These are phyloP conservation scores for Hordeum marinum DNA, from an alignment of 176 grass and related monocot genomes.

Conservation along the genomic window DNA sequence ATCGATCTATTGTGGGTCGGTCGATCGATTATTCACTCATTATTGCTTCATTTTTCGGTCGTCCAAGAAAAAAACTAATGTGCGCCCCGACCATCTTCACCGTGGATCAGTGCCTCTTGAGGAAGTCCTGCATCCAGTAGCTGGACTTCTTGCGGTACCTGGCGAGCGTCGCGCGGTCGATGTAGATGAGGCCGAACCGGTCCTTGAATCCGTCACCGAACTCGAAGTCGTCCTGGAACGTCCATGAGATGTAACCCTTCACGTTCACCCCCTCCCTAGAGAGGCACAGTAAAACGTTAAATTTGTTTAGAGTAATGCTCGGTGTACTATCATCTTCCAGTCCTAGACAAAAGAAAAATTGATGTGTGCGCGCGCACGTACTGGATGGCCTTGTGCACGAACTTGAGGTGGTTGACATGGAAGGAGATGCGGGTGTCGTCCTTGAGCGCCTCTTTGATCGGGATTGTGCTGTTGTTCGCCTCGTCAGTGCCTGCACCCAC, in stretches of 20 bases:
- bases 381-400: constrained; percentile 41
- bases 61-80: neutral
- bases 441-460: constrained; percentile 31
- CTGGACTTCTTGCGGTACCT: constrained; percentile 52
- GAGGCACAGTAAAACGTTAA: neutral
- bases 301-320: too few relatives aligned
- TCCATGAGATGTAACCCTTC: constrained; percentile 50
- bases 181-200: constrained; percentile 42
- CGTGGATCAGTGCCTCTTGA: neutral
- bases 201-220: constrained; percentile 30
- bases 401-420: constrained; percentile 35
- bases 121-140: constrained; percentile 32
- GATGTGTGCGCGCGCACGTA: neutral
- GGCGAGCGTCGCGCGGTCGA: constrained; percentile 34
- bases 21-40: too few relatives aligned
- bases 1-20: too few relatives aligned
- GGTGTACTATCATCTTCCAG: too few relatives aligned
- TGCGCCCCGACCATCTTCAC: neutral
- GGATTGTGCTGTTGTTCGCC: constrained; percentile 31
- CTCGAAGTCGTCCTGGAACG: constrained; percentile 49
- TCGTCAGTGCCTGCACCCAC: neutral
- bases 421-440: constrained; percentile 40
- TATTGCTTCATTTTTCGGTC: too few relatives aligned
- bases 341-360: too few relatives aligned
- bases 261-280: constrained; percentile 39